These are phyloP conservation scores for Kalmanozyma brasiliensis DNA, from an alignment of 1,284 basidiomycete genomes.

Conservation along the genomic window DNA sequence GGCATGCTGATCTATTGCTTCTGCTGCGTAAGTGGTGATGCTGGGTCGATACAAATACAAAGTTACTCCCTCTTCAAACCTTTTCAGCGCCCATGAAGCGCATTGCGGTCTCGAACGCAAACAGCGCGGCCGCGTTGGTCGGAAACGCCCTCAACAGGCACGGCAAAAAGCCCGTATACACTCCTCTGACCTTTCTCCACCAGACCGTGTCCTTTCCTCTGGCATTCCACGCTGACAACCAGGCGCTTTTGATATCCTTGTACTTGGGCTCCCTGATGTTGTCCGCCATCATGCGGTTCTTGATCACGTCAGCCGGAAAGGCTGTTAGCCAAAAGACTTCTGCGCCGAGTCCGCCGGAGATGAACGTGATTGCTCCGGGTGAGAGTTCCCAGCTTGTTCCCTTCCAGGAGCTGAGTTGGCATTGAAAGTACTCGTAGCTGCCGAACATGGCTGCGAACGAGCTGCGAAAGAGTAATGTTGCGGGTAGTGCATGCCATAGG, in stretches of 20 bases:
- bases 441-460: conserved; percentile 65
- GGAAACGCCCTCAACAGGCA: conserved; percentile 64
- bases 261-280: conserved; percentile 72
- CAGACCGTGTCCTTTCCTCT: conserved; percentile 20
- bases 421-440: conserved; percentile 64
- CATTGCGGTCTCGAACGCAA: conserved; percentile 65
- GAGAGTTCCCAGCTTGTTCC: conserved; percentile 71
- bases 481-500: conserved; percentile 68
- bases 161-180: conserved; percentile 61
- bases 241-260: conserved; percentile 34
- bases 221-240: conserved; percentile 46
- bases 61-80: conserved; percentile 6
- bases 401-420: conserved; percentile 23
- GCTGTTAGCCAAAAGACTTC: conserved; percentile 72
- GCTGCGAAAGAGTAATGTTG: conserved; percentile 68
- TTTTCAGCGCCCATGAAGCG: conserved; percentile 60
- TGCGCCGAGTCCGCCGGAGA: conserved; percentile 72
- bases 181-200: conserved; percentile 24
- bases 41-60: neutral
- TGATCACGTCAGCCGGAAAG: conserved; percentile 81
- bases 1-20: no score
- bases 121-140: conserved; percentile 61
- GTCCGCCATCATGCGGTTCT: conserved; percentile 70
- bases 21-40: neutral
- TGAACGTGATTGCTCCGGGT: conserved; percentile 76